These are phyloP conservation scores for Pseudocercospora ulei DNA, from an alignment of 2,329 filamentous ascomycete genomes.

Conservation along the genomic window DNA sequence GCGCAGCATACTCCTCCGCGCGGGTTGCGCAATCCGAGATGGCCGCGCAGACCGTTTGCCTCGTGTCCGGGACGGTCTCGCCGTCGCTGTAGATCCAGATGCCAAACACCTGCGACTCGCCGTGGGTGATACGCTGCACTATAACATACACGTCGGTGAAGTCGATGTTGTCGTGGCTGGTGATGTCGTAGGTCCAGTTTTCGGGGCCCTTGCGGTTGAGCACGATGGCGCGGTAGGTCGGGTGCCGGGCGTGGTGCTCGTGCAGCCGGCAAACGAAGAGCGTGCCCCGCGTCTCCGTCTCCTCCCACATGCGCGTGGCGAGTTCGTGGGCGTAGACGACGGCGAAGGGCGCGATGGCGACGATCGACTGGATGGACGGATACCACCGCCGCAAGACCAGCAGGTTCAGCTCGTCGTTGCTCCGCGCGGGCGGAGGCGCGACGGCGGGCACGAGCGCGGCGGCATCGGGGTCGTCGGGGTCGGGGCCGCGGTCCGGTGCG, in stretches of 20 bases:
- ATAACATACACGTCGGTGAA: constrained; percentile 52
- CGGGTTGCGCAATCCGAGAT: constrained; percentile 49
- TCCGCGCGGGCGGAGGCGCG: constrained; percentile 47
- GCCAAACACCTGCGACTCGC: constrained; percentile 45
- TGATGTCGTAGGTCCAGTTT: constrained; percentile 41
- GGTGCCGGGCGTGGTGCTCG: constrained; percentile 31
- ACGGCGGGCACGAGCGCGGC: constrained; percentile 18
- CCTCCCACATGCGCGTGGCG: constrained; percentile 63
- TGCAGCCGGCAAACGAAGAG: constrained; percentile 69
- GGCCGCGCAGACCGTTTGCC: constrained; percentile 45
- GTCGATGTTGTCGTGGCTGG: constrained; percentile 39
- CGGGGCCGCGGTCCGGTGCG: constrained; percentile 46
- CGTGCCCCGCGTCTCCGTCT: constrained; percentile 73
- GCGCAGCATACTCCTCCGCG: constrained; percentile 36
- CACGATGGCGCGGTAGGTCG: constrained; percentile 41
- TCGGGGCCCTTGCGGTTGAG: constrained; percentile 43
- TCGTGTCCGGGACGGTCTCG: constrained; percentile 37
- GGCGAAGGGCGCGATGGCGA: constrained; percentile 73
- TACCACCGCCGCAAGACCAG: constrained; percentile 73
- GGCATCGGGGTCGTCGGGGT: constrained; percentile 35
- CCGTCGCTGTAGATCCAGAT: constrained; percentile 59
- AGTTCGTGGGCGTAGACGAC: constrained; percentile 73
- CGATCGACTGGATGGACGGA: constrained; percentile 60
- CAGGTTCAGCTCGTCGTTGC: constrained; percentile 80
- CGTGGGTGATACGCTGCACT: constrained; percentile 41